Percentiles rank a stretch among this genome's conserved stretches.
Evolutionary conservation across 2,329 filamentous ascomycete genomes (phyloP).

Genomic region (Alternaria angustiovoidea): DNA sequence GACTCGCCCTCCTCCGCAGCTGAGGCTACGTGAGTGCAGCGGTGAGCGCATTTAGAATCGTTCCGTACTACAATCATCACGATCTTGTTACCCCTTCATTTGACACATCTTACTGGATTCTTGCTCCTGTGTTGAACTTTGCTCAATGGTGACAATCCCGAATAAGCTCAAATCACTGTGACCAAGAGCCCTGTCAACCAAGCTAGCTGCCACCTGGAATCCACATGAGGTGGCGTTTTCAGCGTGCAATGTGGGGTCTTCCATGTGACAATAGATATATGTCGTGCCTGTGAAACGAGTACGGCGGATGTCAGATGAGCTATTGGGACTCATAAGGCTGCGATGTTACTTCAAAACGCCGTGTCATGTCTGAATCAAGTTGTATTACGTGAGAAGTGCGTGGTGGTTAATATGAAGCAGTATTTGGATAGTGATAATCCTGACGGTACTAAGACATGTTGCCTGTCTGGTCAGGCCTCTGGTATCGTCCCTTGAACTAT

Average conservation of each 20-base stretch:
- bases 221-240: constrained; percentile 12
- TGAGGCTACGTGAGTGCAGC: constrained; percentile 19
- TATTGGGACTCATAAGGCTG: constrained; percentile 11
- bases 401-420: not conserved
- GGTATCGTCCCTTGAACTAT: not conserved
- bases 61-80: not conserved
- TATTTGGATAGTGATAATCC: not conserved
- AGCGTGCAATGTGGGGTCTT: constrained; percentile 1
- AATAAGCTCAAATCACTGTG: not conserved
- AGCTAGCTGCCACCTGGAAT: not conserved
- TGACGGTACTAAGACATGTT: not conserved
- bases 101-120: not conserved
- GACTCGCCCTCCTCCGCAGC: constrained; percentile 29
- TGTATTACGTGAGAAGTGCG: not conserved
- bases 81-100: not conserved
- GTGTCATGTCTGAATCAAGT: not conserved
- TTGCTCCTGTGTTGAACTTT: not conserved
- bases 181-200: not conserved
- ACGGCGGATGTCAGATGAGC: constrained; percentile 12
- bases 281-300: constrained; percentile 8
- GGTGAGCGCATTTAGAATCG: not conserved
- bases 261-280: constrained; percentile 1
- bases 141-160: not conserved
- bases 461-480: not conserved
- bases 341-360: not conserved